phyloP scores from a whole-genome alignment of 2,329 filamentous ascomycete genomes.

The Xylariomycetidae sp. region DNA sequence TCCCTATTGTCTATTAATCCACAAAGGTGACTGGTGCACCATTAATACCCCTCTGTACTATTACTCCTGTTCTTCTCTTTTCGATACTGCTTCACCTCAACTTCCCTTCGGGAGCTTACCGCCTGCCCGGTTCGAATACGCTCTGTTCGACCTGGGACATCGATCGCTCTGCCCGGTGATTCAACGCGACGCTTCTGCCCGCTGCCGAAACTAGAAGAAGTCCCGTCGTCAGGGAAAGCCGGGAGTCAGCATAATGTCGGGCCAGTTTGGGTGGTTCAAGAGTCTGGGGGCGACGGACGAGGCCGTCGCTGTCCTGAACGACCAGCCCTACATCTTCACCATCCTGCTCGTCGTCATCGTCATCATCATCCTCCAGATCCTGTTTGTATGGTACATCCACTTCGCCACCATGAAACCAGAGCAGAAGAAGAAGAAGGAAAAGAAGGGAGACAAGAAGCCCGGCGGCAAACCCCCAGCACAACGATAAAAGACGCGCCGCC shows the following conservation, averaged over 20 bases:
- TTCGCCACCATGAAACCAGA: slow-evolving; percentile 57
- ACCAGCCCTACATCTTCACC: slow-evolving; percentile 56
- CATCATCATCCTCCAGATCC: slow-evolving; percentile 39
- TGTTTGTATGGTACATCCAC: slow-evolving; percentile 55
- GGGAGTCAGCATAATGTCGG: slow-evolving; percentile 31
- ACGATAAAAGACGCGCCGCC: no score
- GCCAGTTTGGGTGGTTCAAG: slow-evolving; percentile 53
- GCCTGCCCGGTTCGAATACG: no score
- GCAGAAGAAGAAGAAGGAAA: slow-evolving; percentile 51
- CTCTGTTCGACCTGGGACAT: no score
- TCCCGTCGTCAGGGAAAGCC: no score
- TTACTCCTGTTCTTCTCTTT: no score
- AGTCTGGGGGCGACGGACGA: slow-evolving; percentile 53
- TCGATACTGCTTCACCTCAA: no score
- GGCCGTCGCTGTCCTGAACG: slow-evolving; percentile 56
- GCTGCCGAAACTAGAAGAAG: no score
- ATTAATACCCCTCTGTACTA: no score
- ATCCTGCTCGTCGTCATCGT: slow-evolving; percentile 52
- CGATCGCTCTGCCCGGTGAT: no score
- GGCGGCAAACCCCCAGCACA: slow-evolving; percentile 24
- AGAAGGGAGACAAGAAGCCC: slow-evolving; percentile 32
- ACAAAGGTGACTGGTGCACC: slow-evolving; percentile 15
- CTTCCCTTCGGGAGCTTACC: no score
- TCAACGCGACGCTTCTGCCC: no score
- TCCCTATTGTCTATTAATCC: no score